Evolutionary conservation across 495 filamentous ascomycete genomes (phyloP).

Genomic region (Talaromyces thailandensis): DNA sequence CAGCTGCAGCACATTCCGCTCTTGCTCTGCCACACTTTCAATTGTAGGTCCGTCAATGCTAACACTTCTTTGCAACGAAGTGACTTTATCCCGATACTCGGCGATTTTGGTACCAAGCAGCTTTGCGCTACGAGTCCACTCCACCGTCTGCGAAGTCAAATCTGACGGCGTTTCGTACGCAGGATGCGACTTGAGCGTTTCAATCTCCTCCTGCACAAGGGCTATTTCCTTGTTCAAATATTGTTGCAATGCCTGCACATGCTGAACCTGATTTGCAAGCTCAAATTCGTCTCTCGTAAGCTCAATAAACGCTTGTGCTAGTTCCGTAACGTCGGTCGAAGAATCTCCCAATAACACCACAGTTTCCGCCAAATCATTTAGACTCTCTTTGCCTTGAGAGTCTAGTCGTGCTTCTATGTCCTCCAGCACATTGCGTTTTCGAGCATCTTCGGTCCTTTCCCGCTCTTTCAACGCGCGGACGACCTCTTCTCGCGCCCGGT

Average conservation of each 20-base stretch:
- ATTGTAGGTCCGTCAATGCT: constrained; percentile 31
- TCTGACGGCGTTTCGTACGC: constrained; percentile 40
- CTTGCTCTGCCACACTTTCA: constrained; percentile 40
- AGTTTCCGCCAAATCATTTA: constrained; percentile 34
- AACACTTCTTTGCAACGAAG: constrained; percentile 26
- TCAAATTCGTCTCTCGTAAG: constrained; percentile 35
- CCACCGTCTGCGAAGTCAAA: constrained; percentile 49
- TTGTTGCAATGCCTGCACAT: constrained; percentile 48
- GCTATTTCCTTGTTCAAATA: constrained; percentile 34
- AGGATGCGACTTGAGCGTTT: constrained; percentile 31
- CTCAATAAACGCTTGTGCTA: constrained; percentile 32
- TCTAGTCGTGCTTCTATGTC: constrained; percentile 32
- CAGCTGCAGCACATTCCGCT: constrained; percentile 26
- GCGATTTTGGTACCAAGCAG: constrained; percentile 45
- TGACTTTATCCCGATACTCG: constrained; percentile 46
- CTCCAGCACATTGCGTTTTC: constrained; percentile 29
- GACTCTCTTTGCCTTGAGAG: constrained; percentile 20
- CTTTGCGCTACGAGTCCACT: constrained; percentile 55
- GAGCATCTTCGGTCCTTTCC: constrained; percentile 22
- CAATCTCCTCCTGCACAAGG: constrained; percentile 24
- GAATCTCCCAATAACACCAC: constrained; percentile 23
- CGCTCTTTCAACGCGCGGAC: constrained; percentile 23
- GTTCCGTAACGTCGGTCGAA: constrained; percentile 22
- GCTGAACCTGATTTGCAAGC: constrained; percentile 30
- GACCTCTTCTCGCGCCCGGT: constrained; percentile 31